Conservation (phyloP, 345 rosid species). For the Crucihimalaya himalaica region DNA sequence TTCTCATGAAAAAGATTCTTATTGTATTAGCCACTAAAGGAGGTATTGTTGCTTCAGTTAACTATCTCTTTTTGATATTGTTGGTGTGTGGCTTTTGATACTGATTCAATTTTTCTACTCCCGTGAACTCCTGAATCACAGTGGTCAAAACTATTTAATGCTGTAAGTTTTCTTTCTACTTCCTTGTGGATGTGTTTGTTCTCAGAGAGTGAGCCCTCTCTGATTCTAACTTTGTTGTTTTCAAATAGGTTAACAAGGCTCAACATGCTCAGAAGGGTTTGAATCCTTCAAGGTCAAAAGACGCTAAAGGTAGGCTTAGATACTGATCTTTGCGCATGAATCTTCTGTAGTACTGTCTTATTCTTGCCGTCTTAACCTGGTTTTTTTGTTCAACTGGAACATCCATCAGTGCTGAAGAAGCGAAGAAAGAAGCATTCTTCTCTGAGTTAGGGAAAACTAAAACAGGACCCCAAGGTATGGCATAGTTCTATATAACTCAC, state of each 20-base stretch:
- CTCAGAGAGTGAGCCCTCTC: not conserved
- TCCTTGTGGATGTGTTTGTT: not conserved
- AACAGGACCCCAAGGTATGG: constrained; percentile 56
- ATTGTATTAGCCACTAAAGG: constrained; percentile 94
- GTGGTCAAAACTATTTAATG: constrained; percentile 96
- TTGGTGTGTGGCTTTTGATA: constrained; percentile 4
- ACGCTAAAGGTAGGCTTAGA: constrained; percentile 66
- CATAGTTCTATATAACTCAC: constrained; percentile 16
- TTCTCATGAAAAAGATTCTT: constrained; percentile 78
- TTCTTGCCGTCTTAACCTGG: not conserved
- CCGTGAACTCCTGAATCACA: constrained; percentile 43
- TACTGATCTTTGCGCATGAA: constrained; percentile 18
- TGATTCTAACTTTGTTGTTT: not conserved
- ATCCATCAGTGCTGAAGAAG: constrained; percentile 66
- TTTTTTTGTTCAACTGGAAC: not conserved
- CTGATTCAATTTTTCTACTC: constrained; percentile 41
- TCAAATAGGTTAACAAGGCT: constrained; percentile 84
- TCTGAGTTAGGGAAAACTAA: constrained; percentile 70
- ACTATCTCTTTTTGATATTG: constrained; percentile 2
- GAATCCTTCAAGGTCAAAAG: constrained; percentile 78
- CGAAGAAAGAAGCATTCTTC: constrained; percentile 82
- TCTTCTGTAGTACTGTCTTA: not conserved
- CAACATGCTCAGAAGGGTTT: constrained; percentile 85
- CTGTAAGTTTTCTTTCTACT: constrained; percentile 60
- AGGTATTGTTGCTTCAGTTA: constrained; percentile 48